Evolutionary conservation across 2,329 filamentous ascomycete genomes (phyloP), one percentile per base, ranked within the genome.

Genomic region (Diaporthe australafricana): DNA sequence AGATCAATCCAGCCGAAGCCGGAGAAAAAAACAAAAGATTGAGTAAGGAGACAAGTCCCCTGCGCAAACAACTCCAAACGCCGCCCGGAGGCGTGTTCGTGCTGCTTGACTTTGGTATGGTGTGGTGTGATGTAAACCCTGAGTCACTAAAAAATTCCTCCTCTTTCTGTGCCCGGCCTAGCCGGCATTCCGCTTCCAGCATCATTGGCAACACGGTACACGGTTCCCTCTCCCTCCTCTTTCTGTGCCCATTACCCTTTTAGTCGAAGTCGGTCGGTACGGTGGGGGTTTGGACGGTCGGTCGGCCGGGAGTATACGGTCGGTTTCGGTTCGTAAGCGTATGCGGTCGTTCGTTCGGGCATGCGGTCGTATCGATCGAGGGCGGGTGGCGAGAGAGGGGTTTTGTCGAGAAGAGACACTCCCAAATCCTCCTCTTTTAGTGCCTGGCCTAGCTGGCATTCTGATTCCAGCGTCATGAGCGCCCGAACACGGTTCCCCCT

Each of bases 1-100:
- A 16, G n/a, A 38, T 65, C 60, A 65, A 50, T 42, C 55, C 55
- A 69, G 67, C 67, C 42, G 53, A 52, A 69, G 67, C 67, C 16
- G 35, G 45, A 52, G 38, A 56, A 20, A 25, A 60, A 60, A 48
- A 69, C 67, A 69, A 69, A 69, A 60, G 6, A 62, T 69, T 69
- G 27, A 32, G 53, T 60, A 30, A 40, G 47, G 30, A 52, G 22
- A 20, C 35, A 57, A 60, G 30, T n/a, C n/a, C n/a, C n/a, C n/a
- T n/a, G n/a, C 9, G 32, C 32, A 35, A 35, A 35, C 53, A 60
- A 60, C 67, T 22, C 67, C 67, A 48, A 60, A 38, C 45, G n/a
- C 67, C 67, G 25, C 12, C 25, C 16, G 2, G 32, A n/a, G 53
- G 67, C 53, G 53, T 60, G 42, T 38, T 60, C 35, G 66, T 69